Percentiles rank a stretch among this genome's conserved stretches.
Conservation (phyloP, 2,329 filamentous ascomycete genomes). For the Fusarium azukiicola region DNA sequence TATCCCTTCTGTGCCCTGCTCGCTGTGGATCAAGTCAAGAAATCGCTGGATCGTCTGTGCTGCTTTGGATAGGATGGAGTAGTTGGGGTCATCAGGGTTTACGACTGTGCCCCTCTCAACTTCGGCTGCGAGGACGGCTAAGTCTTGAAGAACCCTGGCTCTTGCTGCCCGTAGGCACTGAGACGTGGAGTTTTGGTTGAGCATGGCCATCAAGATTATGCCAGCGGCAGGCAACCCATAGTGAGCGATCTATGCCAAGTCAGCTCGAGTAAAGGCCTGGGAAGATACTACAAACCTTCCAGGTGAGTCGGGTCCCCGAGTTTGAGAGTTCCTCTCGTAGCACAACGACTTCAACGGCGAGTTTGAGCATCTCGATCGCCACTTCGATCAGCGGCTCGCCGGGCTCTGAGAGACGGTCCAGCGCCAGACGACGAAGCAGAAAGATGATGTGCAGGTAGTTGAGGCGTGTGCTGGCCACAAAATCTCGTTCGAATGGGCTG, state of each 20-base stretch:
- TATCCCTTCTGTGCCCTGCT: neutral
- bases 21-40: neutral
- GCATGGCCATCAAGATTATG: neutral
- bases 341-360: neutral
- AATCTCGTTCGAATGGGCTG: constrained; percentile 2
- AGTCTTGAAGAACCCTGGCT: neutral
- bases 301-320: neutral
- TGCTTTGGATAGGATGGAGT: neutral
- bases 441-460: neutral
- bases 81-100: neutral
- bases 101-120: neutral
- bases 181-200: neutral
- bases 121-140: neutral
- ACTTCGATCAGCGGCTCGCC: neutral
- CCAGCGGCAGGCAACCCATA: constrained; percentile 11
- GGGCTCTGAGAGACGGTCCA: neutral
- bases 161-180: neutral
- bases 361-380: neutral
- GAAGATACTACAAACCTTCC: neutral
- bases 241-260: neutral
- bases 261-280: neutral
- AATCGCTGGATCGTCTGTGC: neutral
- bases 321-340: neutral
- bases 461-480: neutral
- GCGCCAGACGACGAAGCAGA: neutral